A percentile compares a stretch with the other conserved stretches of the same genome.
These are phyloP conservation scores for Phialophora tarda DNA, from an alignment of 2,329 filamentous ascomycete genomes.

Conservation along the genomic window DNA sequence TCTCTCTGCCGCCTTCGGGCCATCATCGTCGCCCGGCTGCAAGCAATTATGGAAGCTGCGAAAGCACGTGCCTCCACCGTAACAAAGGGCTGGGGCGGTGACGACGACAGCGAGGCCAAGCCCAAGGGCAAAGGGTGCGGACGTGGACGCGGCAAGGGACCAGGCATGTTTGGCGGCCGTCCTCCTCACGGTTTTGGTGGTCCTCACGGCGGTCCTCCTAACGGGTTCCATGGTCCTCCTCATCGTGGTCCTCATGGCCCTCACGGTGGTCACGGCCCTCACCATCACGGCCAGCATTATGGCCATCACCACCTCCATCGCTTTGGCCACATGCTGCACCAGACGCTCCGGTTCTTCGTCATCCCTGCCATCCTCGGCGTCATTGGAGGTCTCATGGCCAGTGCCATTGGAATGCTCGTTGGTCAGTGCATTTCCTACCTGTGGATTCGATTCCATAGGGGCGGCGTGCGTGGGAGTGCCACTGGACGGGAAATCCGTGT, in stretches of 20 bases:
- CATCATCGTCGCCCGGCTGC: conserved; percentile 50
- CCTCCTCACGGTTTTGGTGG: conserved; percentile 24
- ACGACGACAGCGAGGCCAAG: neutral
- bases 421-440: conserved; percentile 54
- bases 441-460: conserved; percentile 47
- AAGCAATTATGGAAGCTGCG: conserved; percentile 44
- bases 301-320: conserved; percentile 41
- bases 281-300: conserved; percentile 43
- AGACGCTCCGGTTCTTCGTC: conserved; percentile 52
- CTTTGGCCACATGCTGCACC: conserved; percentile 46
- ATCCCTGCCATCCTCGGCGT: conserved; percentile 54
- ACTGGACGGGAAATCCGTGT: conserved; percentile 40
- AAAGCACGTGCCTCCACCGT: conserved; percentile 32
- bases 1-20: conserved; percentile 50
- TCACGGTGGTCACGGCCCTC: conserved; percentile 37
- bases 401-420: conserved; percentile 55
- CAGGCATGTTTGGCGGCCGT: conserved; percentile 6
- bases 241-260: conserved; percentile 23
- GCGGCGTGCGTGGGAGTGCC: conserved; percentile 43
- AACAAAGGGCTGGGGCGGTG: conserved; percentile 29
- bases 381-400: conserved; percentile 53
- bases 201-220: conserved; percentile 29
- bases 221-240: conserved; percentile 30
- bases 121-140: conserved; percentile 31
- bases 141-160: conserved; percentile 11